These are phyloP conservation scores for Dryadomyces quercus-mongolicae DNA, from an alignment of 2,329 filamentous ascomycete genomes.

Conservation along the genomic window DNA sequence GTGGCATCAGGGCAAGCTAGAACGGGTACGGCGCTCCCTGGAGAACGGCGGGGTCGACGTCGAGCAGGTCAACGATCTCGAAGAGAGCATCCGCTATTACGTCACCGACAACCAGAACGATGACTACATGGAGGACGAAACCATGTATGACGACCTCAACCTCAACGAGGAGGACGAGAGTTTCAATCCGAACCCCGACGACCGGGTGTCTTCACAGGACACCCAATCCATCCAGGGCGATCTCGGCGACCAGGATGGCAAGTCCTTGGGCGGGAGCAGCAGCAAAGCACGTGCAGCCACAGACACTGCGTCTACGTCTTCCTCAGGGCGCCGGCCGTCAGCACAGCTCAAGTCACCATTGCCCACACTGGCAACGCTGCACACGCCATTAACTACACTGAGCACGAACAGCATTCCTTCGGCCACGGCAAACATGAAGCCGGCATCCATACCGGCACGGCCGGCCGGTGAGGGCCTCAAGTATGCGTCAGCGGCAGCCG, in stretches of 20 bases:
- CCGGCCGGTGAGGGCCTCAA: conserved; percentile 84
- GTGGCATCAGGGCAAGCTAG: conserved; percentile 88
- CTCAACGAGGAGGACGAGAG: conserved; percentile 84
- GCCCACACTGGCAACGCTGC: conserved; percentile 82
- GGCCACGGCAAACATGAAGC: conserved; percentile 62
- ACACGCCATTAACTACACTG: conserved; percentile 54
- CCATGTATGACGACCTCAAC: conserved; percentile 87
- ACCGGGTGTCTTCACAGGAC: conserved; percentile 90
- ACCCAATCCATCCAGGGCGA: conserved; percentile 88
- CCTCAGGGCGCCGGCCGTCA: conserved; percentile 59
- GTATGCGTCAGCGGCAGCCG: conserved; percentile 91
- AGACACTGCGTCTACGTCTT: conserved; percentile 40
- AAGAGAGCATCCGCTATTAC: conserved; percentile 91
- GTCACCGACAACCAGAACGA: conserved; percentile 79
- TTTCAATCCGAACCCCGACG: conserved; percentile 74
- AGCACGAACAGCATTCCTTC: conserved; percentile 41
- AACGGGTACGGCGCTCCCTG: conserved; percentile 76
- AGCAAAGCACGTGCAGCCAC: conserved; percentile 43
- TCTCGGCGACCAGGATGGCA: conserved; percentile 42
- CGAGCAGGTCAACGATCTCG: conserved; percentile 74
- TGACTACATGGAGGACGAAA: conserved; percentile 89
- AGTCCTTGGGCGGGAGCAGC: conserved; percentile 22
- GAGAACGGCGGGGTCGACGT: conserved; percentile 88
- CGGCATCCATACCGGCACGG: conserved; percentile 72
- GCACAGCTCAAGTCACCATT: conserved; percentile 87